Percentiles rank a stretch among this genome's conserved stretches.
Conservation (phyloP, 805 yeast genomes). For the Candida loeiensis region DNA sequence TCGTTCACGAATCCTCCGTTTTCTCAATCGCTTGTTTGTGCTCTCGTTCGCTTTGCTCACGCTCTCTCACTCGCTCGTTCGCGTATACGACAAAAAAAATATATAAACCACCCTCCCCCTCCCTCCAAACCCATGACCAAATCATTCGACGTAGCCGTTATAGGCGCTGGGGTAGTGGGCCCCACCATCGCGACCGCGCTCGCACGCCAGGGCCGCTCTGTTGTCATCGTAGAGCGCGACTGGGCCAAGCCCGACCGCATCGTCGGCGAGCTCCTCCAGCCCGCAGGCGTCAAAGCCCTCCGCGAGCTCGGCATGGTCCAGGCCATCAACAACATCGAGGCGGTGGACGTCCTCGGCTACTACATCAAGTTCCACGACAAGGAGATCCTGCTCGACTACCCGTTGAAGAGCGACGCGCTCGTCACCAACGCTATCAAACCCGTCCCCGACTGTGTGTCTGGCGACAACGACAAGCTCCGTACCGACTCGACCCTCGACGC, state of each 20-base stretch:
- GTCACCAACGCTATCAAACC: constrained; percentile 43
- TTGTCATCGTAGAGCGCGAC: constrained; percentile 78
- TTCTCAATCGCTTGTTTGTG: no score
- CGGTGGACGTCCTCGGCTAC: constrained; percentile 76
- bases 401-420: constrained; percentile 50
- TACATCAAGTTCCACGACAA: constrained; percentile 65
- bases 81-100: not conserved
- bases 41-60: not conserved
- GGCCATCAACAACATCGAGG: constrained; percentile 71
- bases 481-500: constrained; percentile 47
- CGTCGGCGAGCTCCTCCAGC: constrained; percentile 96
- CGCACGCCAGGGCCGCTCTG: constrained; percentile 86
- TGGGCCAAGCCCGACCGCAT: constrained; percentile 93
- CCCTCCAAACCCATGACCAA: not conserved
- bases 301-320: constrained; percentile 77
- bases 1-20: no score
- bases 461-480: constrained; percentile 53
- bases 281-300: constrained; percentile 88
- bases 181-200: constrained; percentile 88
- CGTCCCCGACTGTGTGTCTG: constrained; percentile 52
- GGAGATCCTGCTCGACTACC: constrained; percentile 63
- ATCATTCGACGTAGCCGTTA: constrained; percentile 76
- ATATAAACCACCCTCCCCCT: not conserved
- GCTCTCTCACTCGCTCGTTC: not conserved
- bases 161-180: constrained; percentile 99